Percentiles rank a stretch among this genome's conserved stretches.
phyloP scores from a whole-genome alignment of 345 rosid genomes.

The Hibiscus trionum region DNA sequence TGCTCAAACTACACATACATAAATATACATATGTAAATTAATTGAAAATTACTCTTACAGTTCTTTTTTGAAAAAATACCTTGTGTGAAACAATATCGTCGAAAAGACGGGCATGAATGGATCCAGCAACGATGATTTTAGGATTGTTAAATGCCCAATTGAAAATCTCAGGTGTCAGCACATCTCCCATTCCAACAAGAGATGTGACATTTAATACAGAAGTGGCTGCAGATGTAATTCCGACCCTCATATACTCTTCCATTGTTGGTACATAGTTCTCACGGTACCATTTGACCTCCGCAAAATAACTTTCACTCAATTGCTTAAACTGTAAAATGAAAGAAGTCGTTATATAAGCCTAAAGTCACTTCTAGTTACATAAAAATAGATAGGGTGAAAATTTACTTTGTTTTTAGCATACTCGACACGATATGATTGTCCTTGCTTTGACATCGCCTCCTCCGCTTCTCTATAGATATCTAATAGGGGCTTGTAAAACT shows the following conservation, averaged over 20 bases:
- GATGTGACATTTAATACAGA: neutral
- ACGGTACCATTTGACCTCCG: constrained; percentile 25
- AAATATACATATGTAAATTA: neutral
- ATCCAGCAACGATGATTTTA: constrained; percentile 8
- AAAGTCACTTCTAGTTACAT: no score
- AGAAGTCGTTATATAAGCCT: neutral
- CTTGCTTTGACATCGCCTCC: neutral
- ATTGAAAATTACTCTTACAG: no score
- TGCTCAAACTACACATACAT: neutral
- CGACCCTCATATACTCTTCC: constrained; percentile 22
- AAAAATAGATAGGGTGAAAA: no score
- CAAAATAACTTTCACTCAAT: constrained; percentile 5
- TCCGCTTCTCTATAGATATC: neutral
- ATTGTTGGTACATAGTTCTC: constrained; percentile 9
- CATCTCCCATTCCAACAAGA: constrained; percentile 20
- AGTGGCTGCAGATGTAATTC: neutral
- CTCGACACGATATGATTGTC: neutral
- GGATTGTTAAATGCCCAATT: constrained; percentile 15
- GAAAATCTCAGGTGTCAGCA: constrained; percentile 1
- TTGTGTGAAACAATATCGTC: constrained; percentile 18
- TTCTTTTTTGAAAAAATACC: neutral
- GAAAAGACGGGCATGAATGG: constrained; percentile 8
- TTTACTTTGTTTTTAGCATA: no score
- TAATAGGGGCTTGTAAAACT: neutral
- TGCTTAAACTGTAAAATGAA: constrained; percentile 17